These are phyloP conservation scores for Erodium maritimum DNA, from an alignment of 345 rosid genomes.

Conservation along the genomic window DNA sequence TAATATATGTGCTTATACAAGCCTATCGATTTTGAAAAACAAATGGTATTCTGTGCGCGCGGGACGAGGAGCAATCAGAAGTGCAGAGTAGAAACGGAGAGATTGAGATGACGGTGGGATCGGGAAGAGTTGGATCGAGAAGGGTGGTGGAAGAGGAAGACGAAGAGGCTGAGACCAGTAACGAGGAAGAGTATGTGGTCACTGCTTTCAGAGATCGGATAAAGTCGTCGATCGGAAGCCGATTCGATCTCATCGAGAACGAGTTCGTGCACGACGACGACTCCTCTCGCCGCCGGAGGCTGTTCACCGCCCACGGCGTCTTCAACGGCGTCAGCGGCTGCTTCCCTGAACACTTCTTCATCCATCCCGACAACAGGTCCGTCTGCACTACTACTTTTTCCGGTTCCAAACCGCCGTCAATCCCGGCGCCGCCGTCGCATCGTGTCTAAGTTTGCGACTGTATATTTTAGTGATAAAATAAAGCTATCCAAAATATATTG, in stretches of 20 bases:
- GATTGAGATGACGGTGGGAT: too few relatives aligned
- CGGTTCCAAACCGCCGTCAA: background rate
- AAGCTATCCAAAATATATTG: too few relatives aligned
- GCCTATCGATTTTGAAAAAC: too few relatives aligned
- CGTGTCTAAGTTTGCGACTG: too few relatives aligned
- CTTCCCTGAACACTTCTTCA: conserved; percentile 35
- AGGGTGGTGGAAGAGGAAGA: background rate
- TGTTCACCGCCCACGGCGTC: conserved; percentile 24
- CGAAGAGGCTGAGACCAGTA: conserved; percentile 3
- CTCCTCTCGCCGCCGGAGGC: too few relatives aligned
- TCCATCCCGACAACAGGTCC: conserved; percentile 85
- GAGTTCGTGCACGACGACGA: conserved; percentile 32
- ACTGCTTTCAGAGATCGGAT: conserved; percentile 31
- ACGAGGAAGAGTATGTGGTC: conserved; percentile 21
- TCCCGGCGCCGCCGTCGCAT: too few relatives aligned
- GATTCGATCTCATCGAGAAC: conserved; percentile 31
- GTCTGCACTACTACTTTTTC: background rate
- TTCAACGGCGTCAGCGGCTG: conserved; percentile 40
- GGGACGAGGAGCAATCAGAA: too few relatives aligned
- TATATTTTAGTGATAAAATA: too few relatives aligned
- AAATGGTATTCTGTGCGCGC: too few relatives aligned
- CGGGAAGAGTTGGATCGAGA: background rate
- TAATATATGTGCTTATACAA: too few relatives aligned
- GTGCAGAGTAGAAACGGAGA: too few relatives aligned
- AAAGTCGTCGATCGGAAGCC: conserved; percentile 31